Conservation (phyloP, 129 eudicot genomes). For the Smallanthus sonchifolius region DNA sequence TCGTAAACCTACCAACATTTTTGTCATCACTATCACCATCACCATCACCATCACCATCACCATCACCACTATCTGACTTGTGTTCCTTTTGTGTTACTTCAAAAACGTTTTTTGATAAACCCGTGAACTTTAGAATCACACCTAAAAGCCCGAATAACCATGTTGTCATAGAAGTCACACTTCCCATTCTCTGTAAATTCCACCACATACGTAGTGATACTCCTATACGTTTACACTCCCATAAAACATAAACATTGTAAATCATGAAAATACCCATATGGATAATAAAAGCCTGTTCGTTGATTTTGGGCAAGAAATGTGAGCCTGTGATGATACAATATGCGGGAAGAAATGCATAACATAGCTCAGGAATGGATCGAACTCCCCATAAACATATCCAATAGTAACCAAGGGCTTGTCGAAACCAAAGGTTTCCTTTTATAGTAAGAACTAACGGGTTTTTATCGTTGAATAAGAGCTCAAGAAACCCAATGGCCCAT, state of each 20-base stretch:
- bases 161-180: constrained; percentile 34
- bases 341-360: constrained; percentile 32
- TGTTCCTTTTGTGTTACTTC: constrained; percentile 55
- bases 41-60: too few species aligned
- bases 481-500: not conserved
- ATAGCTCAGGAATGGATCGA: not conserved
- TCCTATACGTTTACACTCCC: constrained; percentile 32
- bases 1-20: constrained; percentile 37
- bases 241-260: constrained; percentile 31
- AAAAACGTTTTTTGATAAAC: constrained; percentile 36
- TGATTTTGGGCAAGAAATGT: constrained; percentile 40
- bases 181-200: constrained; percentile 50
- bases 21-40: not conserved
- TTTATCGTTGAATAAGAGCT: not conserved
- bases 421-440: not conserved
- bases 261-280: constrained; percentile 27
- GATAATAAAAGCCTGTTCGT: constrained; percentile 31
- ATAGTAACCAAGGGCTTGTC: constrained; percentile 4
- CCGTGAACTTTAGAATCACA: constrained; percentile 35
- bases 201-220: constrained; percentile 49
- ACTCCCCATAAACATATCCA: constrained; percentile 2
- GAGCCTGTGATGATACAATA: constrained; percentile 21
- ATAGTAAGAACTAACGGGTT: constrained; percentile 36
- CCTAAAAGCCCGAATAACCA: constrained; percentile 38
- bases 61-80: not conserved